Evolutionary conservation across 148 eudicot species (phyloP).

Genomic region (Dianthus caryophyllus): DNA sequence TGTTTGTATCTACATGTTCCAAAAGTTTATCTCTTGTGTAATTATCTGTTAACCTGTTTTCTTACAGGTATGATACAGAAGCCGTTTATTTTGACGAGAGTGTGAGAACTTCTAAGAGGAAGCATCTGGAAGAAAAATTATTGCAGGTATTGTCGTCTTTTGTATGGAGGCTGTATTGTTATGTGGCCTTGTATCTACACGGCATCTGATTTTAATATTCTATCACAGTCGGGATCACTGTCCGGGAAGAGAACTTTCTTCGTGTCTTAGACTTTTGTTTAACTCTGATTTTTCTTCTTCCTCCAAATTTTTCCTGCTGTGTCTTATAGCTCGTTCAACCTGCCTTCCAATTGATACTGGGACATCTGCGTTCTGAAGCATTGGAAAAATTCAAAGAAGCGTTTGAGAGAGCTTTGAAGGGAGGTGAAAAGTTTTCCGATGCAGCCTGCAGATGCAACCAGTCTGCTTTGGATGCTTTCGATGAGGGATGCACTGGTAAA

Average conservation of each 20-base stretch:
- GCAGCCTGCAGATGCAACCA: conserved; percentile 56
- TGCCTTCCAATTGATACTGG: conserved; percentile 72
- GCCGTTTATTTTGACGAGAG: conserved; percentile 80
- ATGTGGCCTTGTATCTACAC: neutral
- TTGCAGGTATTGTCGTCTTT: conserved; percentile 45
- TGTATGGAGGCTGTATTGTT: neutral
- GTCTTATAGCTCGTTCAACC: conserved; percentile 79
- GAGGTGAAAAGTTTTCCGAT: conserved; percentile 64
- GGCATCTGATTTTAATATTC: neutral
- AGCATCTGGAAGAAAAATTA: conserved; percentile 81
- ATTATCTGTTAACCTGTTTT: conserved; percentile 4
- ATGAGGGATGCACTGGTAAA: conserved; percentile 49
- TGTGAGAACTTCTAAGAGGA: conserved; percentile 69
- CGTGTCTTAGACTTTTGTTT: too few relatives aligned
- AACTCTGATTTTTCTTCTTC: neutral
- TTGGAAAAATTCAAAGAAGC: conserved; percentile 62
- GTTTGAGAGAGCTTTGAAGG: conserved; percentile 65
- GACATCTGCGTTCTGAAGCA: conserved; percentile 67
- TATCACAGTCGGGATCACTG: neutral
- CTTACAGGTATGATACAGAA: conserved; percentile 75
- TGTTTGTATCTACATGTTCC: neutral
- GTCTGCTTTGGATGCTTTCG: conserved; percentile 47
- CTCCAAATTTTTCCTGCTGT: conserved; percentile 14
- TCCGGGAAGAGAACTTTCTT: neutral
- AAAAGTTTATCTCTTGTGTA: neutral